phyloP scores from a whole-genome alignment of 1,284 basidiomycete genomes.

The Peniophora sp. region DNA sequence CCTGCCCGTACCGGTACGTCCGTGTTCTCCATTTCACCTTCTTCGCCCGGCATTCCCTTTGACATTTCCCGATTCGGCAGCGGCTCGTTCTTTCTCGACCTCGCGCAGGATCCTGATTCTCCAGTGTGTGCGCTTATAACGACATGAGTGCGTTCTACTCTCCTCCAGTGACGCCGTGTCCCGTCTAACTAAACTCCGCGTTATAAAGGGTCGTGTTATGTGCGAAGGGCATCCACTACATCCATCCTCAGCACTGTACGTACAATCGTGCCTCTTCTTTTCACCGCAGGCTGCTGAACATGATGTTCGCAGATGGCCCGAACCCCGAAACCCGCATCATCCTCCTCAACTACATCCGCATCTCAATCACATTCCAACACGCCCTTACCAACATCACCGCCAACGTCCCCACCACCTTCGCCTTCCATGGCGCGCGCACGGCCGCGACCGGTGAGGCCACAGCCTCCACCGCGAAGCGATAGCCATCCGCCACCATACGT shows the following conservation, averaged over 20 bases:
- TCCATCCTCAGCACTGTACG: neutral
- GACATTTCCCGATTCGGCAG: slow-evolving; percentile 14
- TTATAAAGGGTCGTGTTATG: neutral
- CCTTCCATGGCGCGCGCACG: slow-evolving; percentile 2
- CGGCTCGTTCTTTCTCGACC: neutral
- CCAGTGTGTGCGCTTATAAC: neutral
- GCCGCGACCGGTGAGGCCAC: too few relatives aligned
- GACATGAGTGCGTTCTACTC: neutral
- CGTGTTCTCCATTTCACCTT: slow-evolving; percentile 12
- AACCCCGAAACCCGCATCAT: neutral
- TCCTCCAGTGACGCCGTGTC: neutral
- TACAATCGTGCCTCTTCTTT: neutral
- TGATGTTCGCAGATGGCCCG: neutral
- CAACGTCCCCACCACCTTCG: slow-evolving; percentile 18
- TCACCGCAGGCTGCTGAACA: neutral
- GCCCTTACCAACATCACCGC: neutral
- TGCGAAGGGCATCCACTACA: neutral
- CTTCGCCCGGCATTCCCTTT: slow-evolving; percentile 12
- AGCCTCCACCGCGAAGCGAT: neutral
- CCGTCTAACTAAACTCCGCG: neutral
- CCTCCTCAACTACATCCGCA: neutral
- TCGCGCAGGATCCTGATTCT: neutral
- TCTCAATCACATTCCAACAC: neutral
- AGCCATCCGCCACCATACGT: slow-evolving; percentile 17
- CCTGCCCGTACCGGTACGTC: neutral